These are phyloP conservation scores for Pyrenophora teres DNA, from an alignment of 2,329 filamentous ascomycete species.

Conservation along the genomic window DNA sequence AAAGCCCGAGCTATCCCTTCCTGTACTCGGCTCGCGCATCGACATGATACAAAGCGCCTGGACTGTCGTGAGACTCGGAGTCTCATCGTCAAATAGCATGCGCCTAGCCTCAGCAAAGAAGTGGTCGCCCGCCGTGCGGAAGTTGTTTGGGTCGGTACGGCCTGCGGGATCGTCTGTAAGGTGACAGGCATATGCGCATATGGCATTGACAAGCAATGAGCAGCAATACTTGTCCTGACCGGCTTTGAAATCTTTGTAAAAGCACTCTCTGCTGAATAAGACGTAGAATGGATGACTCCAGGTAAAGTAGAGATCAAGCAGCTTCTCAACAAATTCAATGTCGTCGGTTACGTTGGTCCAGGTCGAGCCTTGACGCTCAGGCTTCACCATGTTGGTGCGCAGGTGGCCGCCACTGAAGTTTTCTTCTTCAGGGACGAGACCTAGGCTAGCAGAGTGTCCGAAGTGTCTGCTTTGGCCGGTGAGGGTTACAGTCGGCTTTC, in stretches of 20 bases:
- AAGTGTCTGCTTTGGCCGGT: slow-evolving; percentile 44
- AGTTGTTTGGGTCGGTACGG: slow-evolving; percentile 64
- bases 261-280: slow-evolving; percentile 72
- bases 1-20: slow-evolving; percentile 73
- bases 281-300: slow-evolving; percentile 79
- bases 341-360: slow-evolving; percentile 69
- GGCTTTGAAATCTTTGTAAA: slow-evolving; percentile 66
- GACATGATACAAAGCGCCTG: slow-evolving; percentile 79
- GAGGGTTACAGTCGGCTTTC: slow-evolving; percentile 41
- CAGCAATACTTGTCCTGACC: slow-evolving; percentile 70
- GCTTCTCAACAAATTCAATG: slow-evolving; percentile 62
- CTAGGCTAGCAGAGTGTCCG: slow-evolving; percentile 46
- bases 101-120: slow-evolving; percentile 73
- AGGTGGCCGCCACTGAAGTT: slow-evolving; percentile 29
- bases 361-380: slow-evolving; percentile 29
- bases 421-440: slow-evolving; percentile 44
- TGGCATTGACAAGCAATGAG: slow-evolving; percentile 67
- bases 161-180: slow-evolving; percentile 69
- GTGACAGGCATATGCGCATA: slow-evolving; percentile 69
- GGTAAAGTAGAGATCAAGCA: slow-evolving; percentile 68
- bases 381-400: slow-evolving; percentile 17
- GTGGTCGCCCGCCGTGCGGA: slow-evolving; percentile 70
- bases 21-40: slow-evolving; percentile 73
- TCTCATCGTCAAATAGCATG: slow-evolving; percentile 62
- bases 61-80: slow-evolving; percentile 69